Evolutionary conservation across 768 basidiomycete species (phyloP), one percentile per base, ranked within the genome.

Genomic region (Phylloporus sp.): DNA sequence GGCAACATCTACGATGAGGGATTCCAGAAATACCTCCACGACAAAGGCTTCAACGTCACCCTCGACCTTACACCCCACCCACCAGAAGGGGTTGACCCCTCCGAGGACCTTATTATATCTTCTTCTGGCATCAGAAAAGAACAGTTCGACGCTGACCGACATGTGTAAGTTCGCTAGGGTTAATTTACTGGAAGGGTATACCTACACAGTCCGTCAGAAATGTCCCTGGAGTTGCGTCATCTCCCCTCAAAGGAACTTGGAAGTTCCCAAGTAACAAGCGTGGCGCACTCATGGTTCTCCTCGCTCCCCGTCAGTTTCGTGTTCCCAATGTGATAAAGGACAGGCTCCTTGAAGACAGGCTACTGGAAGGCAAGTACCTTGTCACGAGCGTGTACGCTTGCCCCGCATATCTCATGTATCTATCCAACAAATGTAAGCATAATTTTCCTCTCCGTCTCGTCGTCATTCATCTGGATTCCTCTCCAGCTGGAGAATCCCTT

Each of bases 241-340:
- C 67, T 6, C 59, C 62, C 26, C 50, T 69, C 52, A 66, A 59
- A 35, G 64, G 65, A 12, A 51, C 55, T 15, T 70, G 68, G 67
- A 50, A 54, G 48, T 70, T 67, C 50, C 57, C 47, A 31, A n/a
- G n/a, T 5, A 24, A 34, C 9, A 58, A 50, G 45, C 62, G 64
- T 6, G 69, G 66, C 16, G 65, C 65, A 10, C 55, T 70, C 36
- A 27, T 70, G 34, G 58, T 67, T 27, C 59, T 70, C 53, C 36
- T 52, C 31, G 16, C 22, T 9, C 69, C 67, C n/a, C 60, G 59
- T 20, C 61, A 49, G 26, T 49, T 51, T 3, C 54, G 56, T 28
- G 31, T 68, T 31, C 54, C 46, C 24, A 11, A 36, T 2, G 35
- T 6, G 20, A 26, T n/a, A 2, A 24, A 27, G 6, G 16, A 49